A percentile compares a stretch with the other conserved stretches of the same genome.
Evolutionary conservation across 2,329 filamentous ascomycete species (phyloP).

Genomic region (Drechslera avenae): DNA sequence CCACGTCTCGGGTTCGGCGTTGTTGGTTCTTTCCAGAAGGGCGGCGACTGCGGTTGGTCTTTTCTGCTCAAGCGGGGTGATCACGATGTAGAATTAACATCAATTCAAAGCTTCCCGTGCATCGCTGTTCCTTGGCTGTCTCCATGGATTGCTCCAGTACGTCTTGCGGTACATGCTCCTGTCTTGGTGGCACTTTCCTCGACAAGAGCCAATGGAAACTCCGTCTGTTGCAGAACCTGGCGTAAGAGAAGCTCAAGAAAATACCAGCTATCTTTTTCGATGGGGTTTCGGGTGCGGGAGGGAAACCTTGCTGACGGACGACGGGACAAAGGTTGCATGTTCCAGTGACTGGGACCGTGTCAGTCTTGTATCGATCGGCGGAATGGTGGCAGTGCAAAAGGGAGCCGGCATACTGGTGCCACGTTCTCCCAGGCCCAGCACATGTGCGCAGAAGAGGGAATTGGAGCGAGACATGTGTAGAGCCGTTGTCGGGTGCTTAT

Average conservation of each 20-base stretch:
- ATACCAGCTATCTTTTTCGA: background rate
- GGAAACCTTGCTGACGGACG: background rate
- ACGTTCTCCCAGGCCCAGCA: background rate
- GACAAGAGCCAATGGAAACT: too few species aligned
- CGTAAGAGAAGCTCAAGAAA: background rate
- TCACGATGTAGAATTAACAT: conserved; percentile 2
- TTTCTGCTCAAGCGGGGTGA: background rate
- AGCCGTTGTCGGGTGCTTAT: conserved; percentile 3
- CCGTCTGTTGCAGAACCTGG: too few species aligned
- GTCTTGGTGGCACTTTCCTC: background rate
- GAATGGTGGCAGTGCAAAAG: background rate
- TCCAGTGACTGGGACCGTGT: conserved; percentile 1
- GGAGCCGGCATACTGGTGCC: background rate
- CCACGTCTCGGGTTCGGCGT: conserved; percentile 5
- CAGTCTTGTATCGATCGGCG: conserved; percentile 6
- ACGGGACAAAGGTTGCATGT: background rate
- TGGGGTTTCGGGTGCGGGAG: background rate
- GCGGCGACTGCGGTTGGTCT: background rate
- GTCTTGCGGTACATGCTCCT: background rate
- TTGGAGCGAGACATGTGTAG: conserved; percentile 2
- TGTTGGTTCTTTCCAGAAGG: conserved; percentile 1
- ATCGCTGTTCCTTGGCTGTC: background rate
- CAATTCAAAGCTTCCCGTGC: background rate
- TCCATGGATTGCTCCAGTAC: background rate
- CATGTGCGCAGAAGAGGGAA: background rate